Conservation (phyloP, 2,329 filamentous ascomycete genomes). For the Microsporum canis region DNA sequence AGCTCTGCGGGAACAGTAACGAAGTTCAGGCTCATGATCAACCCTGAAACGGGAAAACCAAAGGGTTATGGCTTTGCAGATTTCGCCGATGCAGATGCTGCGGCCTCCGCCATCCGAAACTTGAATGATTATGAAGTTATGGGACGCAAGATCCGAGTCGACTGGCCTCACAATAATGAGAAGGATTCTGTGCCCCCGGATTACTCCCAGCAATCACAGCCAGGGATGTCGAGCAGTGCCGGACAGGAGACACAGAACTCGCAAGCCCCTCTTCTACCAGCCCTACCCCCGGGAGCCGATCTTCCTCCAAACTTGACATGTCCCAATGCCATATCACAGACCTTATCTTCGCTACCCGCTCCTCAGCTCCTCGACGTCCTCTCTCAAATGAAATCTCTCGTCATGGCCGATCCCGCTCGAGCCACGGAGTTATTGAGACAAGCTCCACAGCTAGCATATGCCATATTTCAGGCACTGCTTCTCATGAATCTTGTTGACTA, state of each 20-base stretch:
- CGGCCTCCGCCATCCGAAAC: conserved; percentile 87
- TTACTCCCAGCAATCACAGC: conserved; percentile 32
- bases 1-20: conserved; percentile 79
- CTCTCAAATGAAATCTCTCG: conserved; percentile 83
- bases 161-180: conserved; percentile 88
- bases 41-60: conserved; percentile 84
- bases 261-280: conserved; percentile 52
- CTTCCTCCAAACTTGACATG: conserved; percentile 72
- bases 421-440: conserved; percentile 77
- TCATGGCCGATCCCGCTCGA: conserved; percentile 67
- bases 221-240: conserved; percentile 21
- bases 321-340: conserved; percentile 83
- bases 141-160: conserved; percentile 85
- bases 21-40: conserved; percentile 87
- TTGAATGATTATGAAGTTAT: conserved; percentile 92
- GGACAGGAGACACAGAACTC: conserved; percentile 31
- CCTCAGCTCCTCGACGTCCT: conserved; percentile 87
- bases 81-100: conserved; percentile 83
- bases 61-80: conserved; percentile 97
- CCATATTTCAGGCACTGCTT: conserved; percentile 86
- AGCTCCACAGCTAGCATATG: conserved; percentile 86
- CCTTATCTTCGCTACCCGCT: conserved; percentile 73
- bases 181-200: conserved; percentile 51
- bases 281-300: conserved; percentile 73
- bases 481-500: conserved; percentile 88